phyloP scores from a whole-genome alignment of 2,329 filamentous ascomycete species.

The Penicillium sp. region DNA sequence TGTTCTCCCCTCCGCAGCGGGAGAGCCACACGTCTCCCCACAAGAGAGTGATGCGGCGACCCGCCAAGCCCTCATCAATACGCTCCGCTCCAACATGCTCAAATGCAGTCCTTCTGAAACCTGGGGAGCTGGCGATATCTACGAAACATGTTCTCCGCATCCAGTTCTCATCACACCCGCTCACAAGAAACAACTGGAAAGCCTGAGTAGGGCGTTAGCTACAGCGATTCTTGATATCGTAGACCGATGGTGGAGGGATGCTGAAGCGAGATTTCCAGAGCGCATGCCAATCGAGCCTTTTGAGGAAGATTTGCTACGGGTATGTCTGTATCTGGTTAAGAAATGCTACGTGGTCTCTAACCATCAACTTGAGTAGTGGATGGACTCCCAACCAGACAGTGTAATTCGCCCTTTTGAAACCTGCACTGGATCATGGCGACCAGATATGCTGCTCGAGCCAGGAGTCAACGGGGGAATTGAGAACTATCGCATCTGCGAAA shows the following conservation, averaged over 20 bases:
- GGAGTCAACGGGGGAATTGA: not conserved
- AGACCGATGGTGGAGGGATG: not conserved
- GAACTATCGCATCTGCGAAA: conserved; percentile 24
- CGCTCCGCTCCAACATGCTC: too few species aligned
- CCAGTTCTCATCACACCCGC: too few species aligned
- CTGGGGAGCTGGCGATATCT: too few species aligned
- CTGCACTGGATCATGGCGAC: not conserved
- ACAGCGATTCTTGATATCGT: not conserved
- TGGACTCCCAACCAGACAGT: not conserved
- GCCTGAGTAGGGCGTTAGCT: not conserved
- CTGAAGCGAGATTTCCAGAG: not conserved
- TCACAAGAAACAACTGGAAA: not conserved
- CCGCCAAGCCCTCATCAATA: too few species aligned
- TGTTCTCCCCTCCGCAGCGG: too few species aligned
- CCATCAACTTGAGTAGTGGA: not conserved
- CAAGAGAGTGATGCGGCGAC: too few species aligned
- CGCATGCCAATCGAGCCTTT: not conserved
- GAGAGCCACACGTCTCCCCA: too few species aligned
- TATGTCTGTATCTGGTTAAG: not conserved
- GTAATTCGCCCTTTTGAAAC: not conserved
- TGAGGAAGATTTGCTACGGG: not conserved
- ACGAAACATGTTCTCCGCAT: too few species aligned
- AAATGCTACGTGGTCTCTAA: not conserved
- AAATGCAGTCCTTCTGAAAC: too few species aligned
- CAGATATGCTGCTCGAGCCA: not conserved